phyloP scores from a whole-genome alignment of 164 flowering plant species.

The Chloranthus sessilifolius region DNA sequence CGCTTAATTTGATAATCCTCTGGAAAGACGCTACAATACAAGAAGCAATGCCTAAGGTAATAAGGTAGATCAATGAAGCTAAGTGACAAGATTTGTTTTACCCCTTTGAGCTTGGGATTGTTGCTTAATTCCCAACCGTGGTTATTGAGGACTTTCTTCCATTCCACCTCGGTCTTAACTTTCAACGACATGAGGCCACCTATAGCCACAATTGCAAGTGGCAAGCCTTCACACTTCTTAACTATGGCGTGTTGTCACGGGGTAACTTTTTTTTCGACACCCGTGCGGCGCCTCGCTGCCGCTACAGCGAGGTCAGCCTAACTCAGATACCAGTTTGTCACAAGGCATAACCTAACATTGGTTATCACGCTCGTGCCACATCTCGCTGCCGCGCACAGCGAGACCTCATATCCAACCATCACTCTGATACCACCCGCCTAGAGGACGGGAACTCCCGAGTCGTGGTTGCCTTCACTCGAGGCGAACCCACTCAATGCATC shows the following conservation, averaged over 20 bases:
- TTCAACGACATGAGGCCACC: constrained; percentile 12
- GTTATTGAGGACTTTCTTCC: constrained; percentile 2
- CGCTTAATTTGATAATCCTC: constrained; percentile 29
- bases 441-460: no score
- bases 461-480: no score
- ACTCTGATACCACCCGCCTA: no score
- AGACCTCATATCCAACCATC: no score
- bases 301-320: no score
- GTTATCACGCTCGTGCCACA: no score
- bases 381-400: no score
- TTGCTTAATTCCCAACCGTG: constrained; percentile 5
- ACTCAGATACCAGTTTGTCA: no score
- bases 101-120: constrained; percentile 4
- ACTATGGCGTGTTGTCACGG: neutral
- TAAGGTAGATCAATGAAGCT: constrained; percentile 32
- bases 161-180: neutral
- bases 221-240: constrained; percentile 7
- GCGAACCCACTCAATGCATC: no score
- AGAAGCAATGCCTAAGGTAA: constrained; percentile 38
- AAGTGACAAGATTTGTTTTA: neutral
- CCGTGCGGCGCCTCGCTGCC: no score
- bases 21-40: constrained; percentile 36
- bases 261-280: no score
- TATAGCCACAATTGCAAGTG: constrained; percentile 10
- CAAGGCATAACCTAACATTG: no score